phyloP scores from a whole-genome alignment of 2,329 filamentous ascomycete species.

The Triangularia verruculosa region DNA sequence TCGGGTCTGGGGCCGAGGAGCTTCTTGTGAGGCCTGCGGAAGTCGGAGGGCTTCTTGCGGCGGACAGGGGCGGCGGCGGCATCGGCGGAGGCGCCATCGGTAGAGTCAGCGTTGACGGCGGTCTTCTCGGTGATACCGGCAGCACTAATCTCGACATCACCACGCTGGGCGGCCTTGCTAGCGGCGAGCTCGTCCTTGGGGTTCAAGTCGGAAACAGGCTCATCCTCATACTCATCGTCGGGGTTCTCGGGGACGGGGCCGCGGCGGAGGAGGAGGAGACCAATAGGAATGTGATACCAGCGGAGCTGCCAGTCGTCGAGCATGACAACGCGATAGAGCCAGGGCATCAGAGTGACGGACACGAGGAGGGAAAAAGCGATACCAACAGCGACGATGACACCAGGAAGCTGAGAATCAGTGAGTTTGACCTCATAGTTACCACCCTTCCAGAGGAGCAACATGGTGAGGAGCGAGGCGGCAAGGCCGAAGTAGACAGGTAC shows the following conservation, averaged over 20 bases:
- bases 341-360: conserved; percentile 55
- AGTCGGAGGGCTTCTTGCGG: conserved; percentile 2
- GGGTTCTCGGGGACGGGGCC: conserved; percentile 42
- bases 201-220: conserved; percentile 48
- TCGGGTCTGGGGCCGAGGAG: conserved; percentile 41
- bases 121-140: conserved; percentile 3
- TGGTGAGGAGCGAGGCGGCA: conserved; percentile 52
- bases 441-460: conserved; percentile 61
- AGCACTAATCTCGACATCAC: conserved; percentile 21
- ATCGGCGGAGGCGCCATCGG: background rate
- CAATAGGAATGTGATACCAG: conserved; percentile 51
- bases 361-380: conserved; percentile 49
- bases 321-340: conserved; percentile 56
- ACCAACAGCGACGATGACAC: conserved; percentile 53
- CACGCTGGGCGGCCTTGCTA: conserved; percentile 32
- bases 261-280: conserved; percentile 50
- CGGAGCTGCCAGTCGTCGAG: conserved; percentile 60
- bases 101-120: conserved; percentile 8
- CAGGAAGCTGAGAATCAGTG: conserved; percentile 46
- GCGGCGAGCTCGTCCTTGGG: conserved; percentile 52
- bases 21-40: conserved; percentile 27
- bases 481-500: conserved; percentile 58
- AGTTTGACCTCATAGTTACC: conserved; percentile 46
- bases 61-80: background rate
- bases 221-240: conserved; percentile 36